phyloP scores from a whole-genome alignment of 768 basidiomycete genomes.

The Hydnomerulius pinastri region DNA sequence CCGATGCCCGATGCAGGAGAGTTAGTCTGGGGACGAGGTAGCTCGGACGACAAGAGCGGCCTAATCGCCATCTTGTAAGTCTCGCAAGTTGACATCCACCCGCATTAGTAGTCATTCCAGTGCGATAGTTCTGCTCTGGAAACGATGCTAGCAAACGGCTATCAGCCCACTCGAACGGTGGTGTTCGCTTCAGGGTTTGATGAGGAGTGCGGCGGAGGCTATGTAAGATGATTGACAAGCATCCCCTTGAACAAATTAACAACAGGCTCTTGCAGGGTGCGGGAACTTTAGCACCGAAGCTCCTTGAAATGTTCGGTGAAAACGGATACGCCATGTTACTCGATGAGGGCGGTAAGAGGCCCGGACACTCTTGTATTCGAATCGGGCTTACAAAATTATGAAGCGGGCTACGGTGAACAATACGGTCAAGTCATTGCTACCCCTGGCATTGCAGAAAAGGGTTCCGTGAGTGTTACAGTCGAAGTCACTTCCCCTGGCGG shows the following conservation, averaged over 20 bases:
- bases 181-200: constrained; percentile 75
- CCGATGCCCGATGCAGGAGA: constrained; percentile 24
- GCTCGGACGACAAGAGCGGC: constrained; percentile 64
- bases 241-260: not conserved
- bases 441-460: constrained; percentile 75
- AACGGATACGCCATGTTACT: constrained; percentile 76
- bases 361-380: not conserved
- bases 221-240: constrained; percentile 32
- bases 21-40: constrained; percentile 52
- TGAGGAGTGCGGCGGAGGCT: constrained; percentile 62
- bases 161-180: constrained; percentile 62
- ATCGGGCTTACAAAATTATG: not conserved
- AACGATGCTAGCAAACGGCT: constrained; percentile 60
- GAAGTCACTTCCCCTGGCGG: constrained; percentile 74
- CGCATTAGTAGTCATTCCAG: not conserved
- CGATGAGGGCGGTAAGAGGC: constrained; percentile 78
- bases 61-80: constrained; percentile 63
- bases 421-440: constrained; percentile 59
- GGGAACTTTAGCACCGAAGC: constrained; percentile 41
- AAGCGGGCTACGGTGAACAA: constrained; percentile 51
- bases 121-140: constrained; percentile 54
- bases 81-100: not conserved
- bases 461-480: constrained; percentile 62
- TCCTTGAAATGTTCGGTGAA: constrained; percentile 66
- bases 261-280: constrained; percentile 49